Evolutionary conservation across 805 yeast genomes (phyloP).

Genomic region (Sugiyamaella lignohabitans): DNA sequence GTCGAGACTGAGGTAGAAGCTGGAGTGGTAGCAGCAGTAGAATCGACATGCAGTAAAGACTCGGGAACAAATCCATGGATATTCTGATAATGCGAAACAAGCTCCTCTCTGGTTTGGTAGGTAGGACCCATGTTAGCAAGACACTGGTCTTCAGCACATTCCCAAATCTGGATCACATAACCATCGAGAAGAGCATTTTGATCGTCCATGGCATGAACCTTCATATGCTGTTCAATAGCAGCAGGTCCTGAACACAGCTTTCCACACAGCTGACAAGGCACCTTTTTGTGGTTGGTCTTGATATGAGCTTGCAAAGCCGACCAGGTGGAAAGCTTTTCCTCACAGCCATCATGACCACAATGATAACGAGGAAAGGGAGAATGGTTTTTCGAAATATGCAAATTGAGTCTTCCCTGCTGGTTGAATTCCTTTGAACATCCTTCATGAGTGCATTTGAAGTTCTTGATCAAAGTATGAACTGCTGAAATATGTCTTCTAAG

Average conservation of each 20-base stretch:
- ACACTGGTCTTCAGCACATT: slow-evolving; percentile 48
- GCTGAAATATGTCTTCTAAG: slow-evolving; percentile 63
- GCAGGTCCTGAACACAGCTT: slow-evolving; percentile 65
- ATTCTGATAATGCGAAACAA: not conserved
- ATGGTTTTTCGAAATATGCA: slow-evolving; percentile 64
- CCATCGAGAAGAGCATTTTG: not conserved
- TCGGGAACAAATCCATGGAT: not conserved
- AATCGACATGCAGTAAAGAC: slow-evolving; percentile 5
- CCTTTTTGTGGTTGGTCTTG: slow-evolving; percentile 65
- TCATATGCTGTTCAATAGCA: slow-evolving; percentile 69
- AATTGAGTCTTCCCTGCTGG: slow-evolving; percentile 57
- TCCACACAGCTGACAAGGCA: slow-evolving; percentile 58
- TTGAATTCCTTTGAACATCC: slow-evolving; percentile 59
- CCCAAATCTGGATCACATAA: slow-evolving; percentile 39
- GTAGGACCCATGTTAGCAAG: not conserved
- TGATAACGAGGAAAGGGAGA: slow-evolving; percentile 30
- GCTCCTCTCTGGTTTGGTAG: not conserved
- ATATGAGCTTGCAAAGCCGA: slow-evolving; percentile 59
- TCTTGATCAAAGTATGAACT: slow-evolving; percentile 37
- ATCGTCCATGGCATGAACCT: slow-evolving; percentile 25
- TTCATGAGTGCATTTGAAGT: slow-evolving; percentile 43
- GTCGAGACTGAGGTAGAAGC: too few species aligned
- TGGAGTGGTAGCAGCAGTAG: not conserved
- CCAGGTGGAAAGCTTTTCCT: slow-evolving; percentile 21
- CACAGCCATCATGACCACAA: slow-evolving; percentile 25